A percentile compares a stretch with the other conserved stretches of the same genome.
These are phyloP conservation scores for Cyclotella cryptica DNA, from an alignment of 108 stramenopile species.

Conservation along the genomic window DNA sequence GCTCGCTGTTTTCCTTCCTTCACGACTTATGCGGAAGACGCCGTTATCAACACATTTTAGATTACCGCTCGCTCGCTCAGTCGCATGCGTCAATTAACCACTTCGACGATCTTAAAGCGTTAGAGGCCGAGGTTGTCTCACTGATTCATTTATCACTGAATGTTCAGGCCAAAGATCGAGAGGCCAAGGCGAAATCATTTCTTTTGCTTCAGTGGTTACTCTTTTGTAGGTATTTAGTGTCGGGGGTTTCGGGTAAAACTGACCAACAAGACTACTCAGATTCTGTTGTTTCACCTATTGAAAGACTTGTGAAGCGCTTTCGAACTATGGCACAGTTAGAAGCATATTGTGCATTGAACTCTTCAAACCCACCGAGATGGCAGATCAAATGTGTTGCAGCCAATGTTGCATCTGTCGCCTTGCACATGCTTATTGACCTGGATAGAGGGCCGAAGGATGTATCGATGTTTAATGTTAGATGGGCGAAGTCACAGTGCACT, in stretches of 20 bases:
- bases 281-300: conserved; percentile 32
- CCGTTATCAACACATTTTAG: conserved; percentile 45
- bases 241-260: conserved; percentile 36
- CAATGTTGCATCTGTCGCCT: conserved; percentile 48
- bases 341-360: conserved; percentile 44
- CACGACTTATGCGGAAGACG: conserved; percentile 42
- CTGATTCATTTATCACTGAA: conserved; percentile 32
- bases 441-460: conserved; percentile 35
- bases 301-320: conserved; percentile 42
- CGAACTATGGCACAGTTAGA: conserved; percentile 37
- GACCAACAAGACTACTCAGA: conserved; percentile 16
- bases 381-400: conserved; percentile 65
- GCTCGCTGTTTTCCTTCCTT: conserved; percentile 30
- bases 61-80: conserved; percentile 40
- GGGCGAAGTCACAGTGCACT: conserved; percentile 50
- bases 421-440: conserved; percentile 44
- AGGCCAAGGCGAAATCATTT: conserved; percentile 43
- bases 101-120: conserved; percentile 38
- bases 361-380: conserved; percentile 64
- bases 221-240: conserved; percentile 54
- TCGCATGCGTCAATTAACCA: conserved; percentile 33
- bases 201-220: conserved; percentile 65
- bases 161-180: conserved; percentile 28
- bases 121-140: conserved; percentile 35
- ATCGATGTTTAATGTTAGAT: conserved; percentile 57